Evolutionary conservation across 371 early-diverging fungal genomes (phyloP).

Genomic region (Mucor indicus): DNA sequence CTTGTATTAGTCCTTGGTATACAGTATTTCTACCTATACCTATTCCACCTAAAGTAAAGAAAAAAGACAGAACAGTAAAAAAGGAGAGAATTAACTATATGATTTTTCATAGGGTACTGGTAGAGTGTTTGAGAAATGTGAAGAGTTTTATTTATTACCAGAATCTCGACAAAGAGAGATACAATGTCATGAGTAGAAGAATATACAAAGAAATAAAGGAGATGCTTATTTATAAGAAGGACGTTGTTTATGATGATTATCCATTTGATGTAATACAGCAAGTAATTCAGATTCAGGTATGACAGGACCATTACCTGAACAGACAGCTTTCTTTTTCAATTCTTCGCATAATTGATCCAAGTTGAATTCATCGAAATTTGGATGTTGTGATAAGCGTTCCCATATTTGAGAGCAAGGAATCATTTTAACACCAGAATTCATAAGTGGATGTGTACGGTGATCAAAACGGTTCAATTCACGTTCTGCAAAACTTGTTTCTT

Average conservation of each 20-base stretch:
- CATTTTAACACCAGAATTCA: constrained; percentile 9
- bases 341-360: constrained; percentile 39
- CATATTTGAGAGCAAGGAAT: constrained; percentile 49
- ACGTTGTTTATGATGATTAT: too few species aligned
- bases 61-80: neutral
- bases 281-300: constrained; percentile 46
- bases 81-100: neutral
- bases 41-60: constrained; percentile 47
- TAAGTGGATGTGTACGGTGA: constrained; percentile 7
- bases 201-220: neutral
- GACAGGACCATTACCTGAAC: constrained; percentile 55
- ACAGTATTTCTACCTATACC: constrained; percentile 53
- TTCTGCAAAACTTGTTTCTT: constrained; percentile 17
- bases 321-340: constrained; percentile 53
- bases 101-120: constrained; percentile 31
- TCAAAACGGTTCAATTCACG: constrained; percentile 13
- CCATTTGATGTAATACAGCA: constrained; percentile 18
- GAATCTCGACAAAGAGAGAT: constrained; percentile 34
- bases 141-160: constrained; percentile 43
- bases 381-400: constrained; percentile 54
- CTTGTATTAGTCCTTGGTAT: constrained; percentile 50
- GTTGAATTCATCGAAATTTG: constrained; percentile 50
- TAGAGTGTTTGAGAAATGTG: constrained; percentile 42
- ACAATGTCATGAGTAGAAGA: too few species aligned
- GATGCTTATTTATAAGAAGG: neutral